Conservation (phyloP, 345 rosid genomes). For the Eutrema japonicum region DNA sequence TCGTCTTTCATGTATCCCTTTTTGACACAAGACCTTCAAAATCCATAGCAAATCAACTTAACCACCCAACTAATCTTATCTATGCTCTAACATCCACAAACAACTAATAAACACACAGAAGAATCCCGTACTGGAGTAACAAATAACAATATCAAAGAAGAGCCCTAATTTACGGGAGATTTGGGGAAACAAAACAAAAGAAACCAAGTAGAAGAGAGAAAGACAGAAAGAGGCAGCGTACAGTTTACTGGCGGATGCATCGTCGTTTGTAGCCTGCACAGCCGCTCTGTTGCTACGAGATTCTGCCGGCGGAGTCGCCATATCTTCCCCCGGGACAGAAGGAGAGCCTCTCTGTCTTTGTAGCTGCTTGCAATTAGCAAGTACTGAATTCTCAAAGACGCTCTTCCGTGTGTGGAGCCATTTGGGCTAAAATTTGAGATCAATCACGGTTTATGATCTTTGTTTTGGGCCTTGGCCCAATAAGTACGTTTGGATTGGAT, state of each 20-base stretch:
- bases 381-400: not conserved
- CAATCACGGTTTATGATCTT: not conserved
- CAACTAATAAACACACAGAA: conserved; percentile 10
- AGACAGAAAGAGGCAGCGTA: conserved; percentile 26
- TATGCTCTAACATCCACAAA: conserved; percentile 1
- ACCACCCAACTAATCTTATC: not conserved
- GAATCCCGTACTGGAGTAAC: not conserved
- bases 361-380: not conserved
- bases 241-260: conserved; percentile 96
- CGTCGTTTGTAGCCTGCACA: conserved; percentile 96
- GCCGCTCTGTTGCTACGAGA: conserved; percentile 79
- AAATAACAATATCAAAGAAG: not conserved
- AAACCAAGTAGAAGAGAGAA: not conserved
- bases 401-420: not conserved
- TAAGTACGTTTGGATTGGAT: not conserved
- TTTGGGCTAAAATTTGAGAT: not conserved
- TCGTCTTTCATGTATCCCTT: conserved; percentile 94
- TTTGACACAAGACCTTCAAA: conserved; percentile 82
- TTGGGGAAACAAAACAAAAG: not conserved
- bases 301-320: conserved; percentile 54
- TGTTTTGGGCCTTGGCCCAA: conserved; percentile 5
- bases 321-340: conserved; percentile 22
- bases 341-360: too few relatives aligned
- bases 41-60: conserved; percentile 20
- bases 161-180: not conserved